These are phyloP conservation scores for Thelephora terrestris DNA, from an alignment of 1,284 basidiomycete genomes.

Conservation along the genomic window DNA sequence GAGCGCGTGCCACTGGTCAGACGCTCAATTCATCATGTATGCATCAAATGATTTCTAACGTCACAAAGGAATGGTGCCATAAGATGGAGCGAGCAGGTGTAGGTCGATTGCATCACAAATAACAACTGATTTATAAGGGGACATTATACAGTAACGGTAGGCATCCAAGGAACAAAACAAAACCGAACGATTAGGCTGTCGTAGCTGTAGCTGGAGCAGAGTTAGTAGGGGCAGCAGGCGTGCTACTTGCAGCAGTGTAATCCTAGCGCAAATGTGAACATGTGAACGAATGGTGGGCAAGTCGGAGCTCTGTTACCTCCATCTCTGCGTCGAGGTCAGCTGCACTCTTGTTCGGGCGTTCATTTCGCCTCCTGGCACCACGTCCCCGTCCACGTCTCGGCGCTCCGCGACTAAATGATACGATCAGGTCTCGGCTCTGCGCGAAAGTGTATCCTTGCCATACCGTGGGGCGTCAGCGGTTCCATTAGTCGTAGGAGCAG, in stretches of 20 bases:
- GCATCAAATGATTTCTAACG: too few relatives aligned
- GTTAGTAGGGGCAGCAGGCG: constrained; percentile 28
- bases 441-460: constrained; percentile 13
- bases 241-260: constrained; percentile 49
- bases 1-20: too few relatives aligned
- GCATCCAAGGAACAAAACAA: constrained; percentile 14
- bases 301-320: constrained; percentile 45
- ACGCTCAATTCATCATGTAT: too few relatives aligned
- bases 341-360: constrained; percentile 54
- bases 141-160: neutral
- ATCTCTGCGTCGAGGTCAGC: constrained; percentile 78
- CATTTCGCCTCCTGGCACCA: constrained; percentile 48
- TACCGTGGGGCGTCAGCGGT: constrained; percentile 36
- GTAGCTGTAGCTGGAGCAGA: constrained; percentile 22
- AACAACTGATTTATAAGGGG: constrained; percentile 6
- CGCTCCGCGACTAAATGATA: constrained; percentile 27
- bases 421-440: constrained; percentile 7
- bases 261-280: constrained; percentile 33
- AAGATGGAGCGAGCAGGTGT: constrained; percentile 1
- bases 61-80: constrained; percentile 1
- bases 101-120: constrained; percentile 5
- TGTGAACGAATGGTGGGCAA: neutral
- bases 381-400: constrained; percentile 40
- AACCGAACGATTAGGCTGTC: neutral
- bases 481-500: constrained; percentile 34